Percentiles rank a stretch among this genome's conserved stretches.
Conservation (phyloP, 768 basidiomycete species). For the Dentipellis sp. region DNA sequence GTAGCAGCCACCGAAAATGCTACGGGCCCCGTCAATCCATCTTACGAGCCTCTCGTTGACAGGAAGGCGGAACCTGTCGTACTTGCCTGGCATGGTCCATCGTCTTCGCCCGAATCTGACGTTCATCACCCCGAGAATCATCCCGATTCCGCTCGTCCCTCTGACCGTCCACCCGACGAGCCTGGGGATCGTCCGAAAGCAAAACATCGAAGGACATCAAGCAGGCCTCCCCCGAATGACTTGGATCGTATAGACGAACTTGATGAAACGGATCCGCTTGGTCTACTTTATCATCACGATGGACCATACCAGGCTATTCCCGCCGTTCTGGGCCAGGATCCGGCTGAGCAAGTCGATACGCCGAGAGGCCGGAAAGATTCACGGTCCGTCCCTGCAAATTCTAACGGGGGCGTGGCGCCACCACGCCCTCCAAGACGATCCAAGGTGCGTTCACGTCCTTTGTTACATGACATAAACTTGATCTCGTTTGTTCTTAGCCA, state of each 20-base stretch:
- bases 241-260: conserved; percentile 73
- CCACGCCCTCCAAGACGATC: neutral
- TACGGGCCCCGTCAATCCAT: neutral
- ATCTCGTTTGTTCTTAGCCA: neutral
- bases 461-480: neutral
- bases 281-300: conserved; percentile 52
- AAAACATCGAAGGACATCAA: conserved; percentile 18
- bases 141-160: neutral
- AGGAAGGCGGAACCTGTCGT: neutral
- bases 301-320: conserved; percentile 67
- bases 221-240: conserved; percentile 19
- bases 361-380: conserved; percentile 6
- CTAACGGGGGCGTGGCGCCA: conserved; percentile 4
- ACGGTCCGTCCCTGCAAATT: conserved; percentile 2
- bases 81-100: neutral
- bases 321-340: conserved; percentile 8
- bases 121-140: no score
- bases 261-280: conserved; percentile 67
- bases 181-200: conserved; percentile 12
- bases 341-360: neutral
- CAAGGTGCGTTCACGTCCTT: neutral
- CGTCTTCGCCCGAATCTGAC: conserved; percentile 1
- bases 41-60: neutral
- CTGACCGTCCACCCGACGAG: neutral
- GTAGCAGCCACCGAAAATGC: neutral